Evolutionary conservation across 2,329 filamentous ascomycete genomes (phyloP), one percentile per base, ranked within the genome.

Genomic region (Cladosporium sp.): DNA sequence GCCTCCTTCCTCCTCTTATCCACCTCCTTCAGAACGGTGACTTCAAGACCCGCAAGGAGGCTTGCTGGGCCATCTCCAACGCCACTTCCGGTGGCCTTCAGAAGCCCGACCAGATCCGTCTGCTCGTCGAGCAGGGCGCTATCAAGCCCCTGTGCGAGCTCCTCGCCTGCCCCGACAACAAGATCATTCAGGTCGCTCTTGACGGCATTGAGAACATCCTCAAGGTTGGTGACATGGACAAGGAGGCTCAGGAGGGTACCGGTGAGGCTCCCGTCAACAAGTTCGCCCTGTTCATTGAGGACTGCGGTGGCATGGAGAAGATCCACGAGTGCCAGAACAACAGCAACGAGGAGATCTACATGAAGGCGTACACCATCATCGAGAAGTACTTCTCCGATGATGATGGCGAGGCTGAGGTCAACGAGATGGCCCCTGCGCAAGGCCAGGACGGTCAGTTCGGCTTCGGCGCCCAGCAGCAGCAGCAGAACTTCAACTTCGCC

Each of bases 301-400:
- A 99, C 81, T 96, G 93, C 72, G 92, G 93, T 76, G 95, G 95
- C 71, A 99, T 99, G 95, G 95, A 98, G 85, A 98, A 98, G 89
- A 98, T 99, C 73, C 95, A 99, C 82, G 94, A 98, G 74, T 98
- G 95, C 87, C 95, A 99, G 85, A 97, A 96, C 84, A 99, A 99
- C 76, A 94, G 94, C 84, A 99, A 99, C 82, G 95, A 99, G 83
- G 95, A 99, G 82, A 99, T 99, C 74, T 99, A 99, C 86, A 98
- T 99, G 94, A 99, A 99, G 88, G 95, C 95, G 0, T 99, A 98
- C 86, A 98, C 96, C 86, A 99, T 99, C 81, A 99, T 99, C 72
- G 95, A 99, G 86, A 97, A 97, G 85, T 99, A 99, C 87, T 99
- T 99, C 84, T 97, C 93, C 0, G 95, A 99, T 75, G 95, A 99